Evolutionary conservation across 805 yeast genomes (phyloP).

Genomic region (Grigorovia humatica): DNA sequence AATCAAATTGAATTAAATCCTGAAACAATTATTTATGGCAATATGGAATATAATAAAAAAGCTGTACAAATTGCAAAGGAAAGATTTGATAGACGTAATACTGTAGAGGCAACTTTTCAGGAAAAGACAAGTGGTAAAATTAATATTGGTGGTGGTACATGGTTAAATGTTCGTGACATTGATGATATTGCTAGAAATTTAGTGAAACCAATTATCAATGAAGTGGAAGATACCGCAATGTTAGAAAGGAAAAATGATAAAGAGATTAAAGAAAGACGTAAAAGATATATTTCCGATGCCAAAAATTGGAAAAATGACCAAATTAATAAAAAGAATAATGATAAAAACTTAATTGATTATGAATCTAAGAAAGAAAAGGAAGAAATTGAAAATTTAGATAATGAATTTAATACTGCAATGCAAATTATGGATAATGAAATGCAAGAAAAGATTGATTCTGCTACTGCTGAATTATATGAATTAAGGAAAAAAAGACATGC

Average conservation of each 20-base stretch:
- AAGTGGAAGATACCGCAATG: slow-evolving; percentile 58
- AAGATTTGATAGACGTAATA: slow-evolving; percentile 38
- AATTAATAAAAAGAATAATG: slow-evolving; percentile 29
- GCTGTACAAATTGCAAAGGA: slow-evolving; percentile 73
- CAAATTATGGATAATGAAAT: slow-evolving; percentile 30
- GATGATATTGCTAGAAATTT: slow-evolving; percentile 67
- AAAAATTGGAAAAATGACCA: slow-evolving; percentile 34
- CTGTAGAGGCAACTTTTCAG: slow-evolving; percentile 31
- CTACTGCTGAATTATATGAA: neutral
- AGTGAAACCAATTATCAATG: slow-evolving; percentile 74
- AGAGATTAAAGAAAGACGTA: slow-evolving; percentile 30
- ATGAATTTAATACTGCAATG: slow-evolving; percentile 8
- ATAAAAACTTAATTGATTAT: slow-evolving; percentile 31
- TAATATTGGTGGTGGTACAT: slow-evolving; percentile 80
- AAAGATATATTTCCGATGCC: slow-evolving; percentile 31
- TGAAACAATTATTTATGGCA: slow-evolving; percentile 16
- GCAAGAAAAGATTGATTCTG: slow-evolving; percentile 27
- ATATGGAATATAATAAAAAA: slow-evolving; percentile 51
- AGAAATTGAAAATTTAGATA: slow-evolving; percentile 23
- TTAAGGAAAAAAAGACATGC: slow-evolving; percentile 12
- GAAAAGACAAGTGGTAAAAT: slow-evolving; percentile 36
- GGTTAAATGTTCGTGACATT: slow-evolving; percentile 64
- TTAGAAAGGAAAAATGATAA: slow-evolving; percentile 54
- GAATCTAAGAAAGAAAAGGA: slow-evolving; percentile 24
- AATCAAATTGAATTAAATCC: neutral